Percentiles rank a stretch among this genome's conserved stretches.
Evolutionary conservation across 805 yeast genomes (phyloP).

Genomic region (Candida dajiaensis): DNA sequence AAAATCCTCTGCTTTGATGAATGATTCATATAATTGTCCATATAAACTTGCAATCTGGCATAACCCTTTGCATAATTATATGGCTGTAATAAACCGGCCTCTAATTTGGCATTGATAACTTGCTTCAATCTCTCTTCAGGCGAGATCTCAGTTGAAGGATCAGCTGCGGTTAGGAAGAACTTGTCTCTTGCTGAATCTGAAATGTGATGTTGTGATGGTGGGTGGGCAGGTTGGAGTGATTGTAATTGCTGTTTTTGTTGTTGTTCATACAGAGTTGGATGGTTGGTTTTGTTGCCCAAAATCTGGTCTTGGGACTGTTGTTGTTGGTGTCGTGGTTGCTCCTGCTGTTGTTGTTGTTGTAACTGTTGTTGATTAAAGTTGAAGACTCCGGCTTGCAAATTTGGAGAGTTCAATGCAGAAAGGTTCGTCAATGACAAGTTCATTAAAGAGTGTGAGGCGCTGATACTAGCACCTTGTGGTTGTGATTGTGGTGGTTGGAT

Average conservation of each 20-base stretch:
- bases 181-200: constrained; percentile 82
- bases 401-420: constrained; percentile 20
- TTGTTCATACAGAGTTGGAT: constrained; percentile 8
- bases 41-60: constrained; percentile 79
- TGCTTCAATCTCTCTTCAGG: constrained; percentile 92
- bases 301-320: constrained; percentile 6
- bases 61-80: constrained; percentile 93
- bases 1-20: constrained; percentile 79
- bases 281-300: constrained; percentile 5
- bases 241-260: constrained; percentile 8
- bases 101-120: constrained; percentile 89
- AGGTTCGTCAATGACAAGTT: constrained; percentile 21
- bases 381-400: constrained; percentile 11
- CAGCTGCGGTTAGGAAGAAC: constrained; percentile 93
- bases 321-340: constrained; percentile 5
- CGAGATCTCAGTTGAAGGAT: constrained; percentile 89
- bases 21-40: constrained; percentile 88
- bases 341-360: constrained; percentile 7
- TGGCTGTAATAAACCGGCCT: constrained; percentile 89
- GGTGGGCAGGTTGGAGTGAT: neutral
- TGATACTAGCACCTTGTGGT: constrained; percentile 3
- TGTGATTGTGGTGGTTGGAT: constrained; percentile 1
- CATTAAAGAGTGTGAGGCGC: constrained; percentile 23
- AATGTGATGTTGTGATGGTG: constrained; percentile 17
- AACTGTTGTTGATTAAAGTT: constrained; percentile 7